Evolutionary conservation across 2,329 filamentous ascomycete genomes (phyloP).

Genomic region (Neofusicoccum sp.): DNA sequence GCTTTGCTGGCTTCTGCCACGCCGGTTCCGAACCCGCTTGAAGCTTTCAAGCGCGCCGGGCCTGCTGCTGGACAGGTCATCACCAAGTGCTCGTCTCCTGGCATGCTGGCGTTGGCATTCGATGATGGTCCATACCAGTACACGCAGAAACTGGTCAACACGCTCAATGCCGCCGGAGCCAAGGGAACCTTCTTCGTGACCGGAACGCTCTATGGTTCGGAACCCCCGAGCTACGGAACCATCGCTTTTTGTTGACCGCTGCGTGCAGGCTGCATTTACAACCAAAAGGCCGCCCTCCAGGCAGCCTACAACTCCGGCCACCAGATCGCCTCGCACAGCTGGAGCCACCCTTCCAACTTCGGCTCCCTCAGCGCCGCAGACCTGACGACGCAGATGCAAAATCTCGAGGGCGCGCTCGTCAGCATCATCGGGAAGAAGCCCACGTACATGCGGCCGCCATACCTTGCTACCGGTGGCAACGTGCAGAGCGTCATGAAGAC

Average conservation of each 20-base stretch:
- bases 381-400: constrained; percentile 36
- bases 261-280: constrained; percentile 38
- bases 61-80: constrained; percentile 35
- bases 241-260: background rate
- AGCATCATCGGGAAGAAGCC: constrained; percentile 42
- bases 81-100: constrained; percentile 33
- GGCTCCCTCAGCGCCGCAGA: constrained; percentile 34
- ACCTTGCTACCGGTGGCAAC: constrained; percentile 36
- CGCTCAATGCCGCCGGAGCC: constrained; percentile 33
- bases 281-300: constrained; percentile 34
- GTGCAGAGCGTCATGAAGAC: constrained; percentile 37
- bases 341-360: constrained; percentile 38
- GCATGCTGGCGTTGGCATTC: constrained; percentile 37
- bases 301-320: constrained; percentile 38
- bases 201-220: constrained; percentile 33
- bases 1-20: background rate
- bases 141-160: constrained; percentile 38
- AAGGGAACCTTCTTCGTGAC: constrained; percentile 42
- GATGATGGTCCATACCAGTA: constrained; percentile 41
- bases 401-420: constrained; percentile 36
- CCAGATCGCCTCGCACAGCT: constrained; percentile 41
- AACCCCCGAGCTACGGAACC: background rate
- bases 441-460: constrained; percentile 42
- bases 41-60: constrained; percentile 32
- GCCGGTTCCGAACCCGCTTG: constrained; percentile 18